Evolutionary conservation across 345 rosid genomes (phyloP), one percentile per base, ranked within the genome.

Genomic region (Triadica sebifera): DNA sequence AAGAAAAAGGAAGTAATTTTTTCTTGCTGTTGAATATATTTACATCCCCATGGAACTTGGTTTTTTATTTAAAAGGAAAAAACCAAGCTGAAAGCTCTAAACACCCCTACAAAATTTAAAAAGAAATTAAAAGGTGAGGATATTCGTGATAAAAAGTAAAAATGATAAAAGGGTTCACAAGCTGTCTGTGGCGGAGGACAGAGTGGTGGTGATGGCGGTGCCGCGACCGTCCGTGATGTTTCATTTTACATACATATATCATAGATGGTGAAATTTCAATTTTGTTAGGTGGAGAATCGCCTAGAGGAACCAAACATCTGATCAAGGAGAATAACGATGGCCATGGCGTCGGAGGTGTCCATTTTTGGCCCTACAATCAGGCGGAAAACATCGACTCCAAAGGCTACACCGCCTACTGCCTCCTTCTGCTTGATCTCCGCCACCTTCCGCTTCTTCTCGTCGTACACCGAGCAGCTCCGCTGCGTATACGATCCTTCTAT

Each of bases 251-350:
- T 29, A 51, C n/a, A n/a, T n/a, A 41, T 34, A 5, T 15, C 0
- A 49, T 8, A 63, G 45, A 46, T 17, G 15, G 6, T 6, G 24
- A 25, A 16, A 0, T 17, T 43, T 60, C 4, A 10, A 13, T 22
- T 15, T 22, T 2, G 5, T 57, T 34, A 53, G 24, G 60, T 20
- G 8, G 81, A 78, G 73, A 70, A 72, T 71, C 88, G 84, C 50
- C 78, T 75, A 52, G 86, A 83, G 58, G 97, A 91, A 65, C 89
- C 86, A 75, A 83, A 93, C 99, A 95, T 95, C 81, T 91, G 96
- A 69, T 93, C 98, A 6, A 95, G 93, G 50, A 93, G 86, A 74
- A 93, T 91, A 76, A 91, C 92, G 0, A 95, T 67, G 4, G 96
- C 92, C 99, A 93, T 93, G 51, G 98, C 98, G 1, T 85, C 74